These are phyloP conservation scores for Saccharomycopsis crataegensis DNA, from an alignment of 1,139 yeast species.

Conservation along the genomic window DNA sequence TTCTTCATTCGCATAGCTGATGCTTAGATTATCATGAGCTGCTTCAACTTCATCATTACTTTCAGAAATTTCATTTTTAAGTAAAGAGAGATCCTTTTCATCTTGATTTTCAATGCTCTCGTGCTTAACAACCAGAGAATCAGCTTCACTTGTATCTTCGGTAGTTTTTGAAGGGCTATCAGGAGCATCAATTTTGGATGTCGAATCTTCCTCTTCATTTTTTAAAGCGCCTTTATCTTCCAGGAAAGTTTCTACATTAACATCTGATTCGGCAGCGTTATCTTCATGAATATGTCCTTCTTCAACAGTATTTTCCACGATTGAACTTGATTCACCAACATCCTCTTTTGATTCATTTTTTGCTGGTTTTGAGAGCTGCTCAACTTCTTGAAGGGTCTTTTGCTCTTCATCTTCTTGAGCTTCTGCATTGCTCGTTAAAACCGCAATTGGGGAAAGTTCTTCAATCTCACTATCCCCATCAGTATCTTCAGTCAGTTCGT, in stretches of 20 bases:
- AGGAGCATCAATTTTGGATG: not conserved
- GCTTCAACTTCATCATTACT: not conserved
- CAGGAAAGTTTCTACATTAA: not conserved
- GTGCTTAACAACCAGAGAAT: not conserved
- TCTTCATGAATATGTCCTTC: not conserved
- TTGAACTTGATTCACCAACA: not conserved
- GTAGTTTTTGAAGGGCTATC: not conserved
- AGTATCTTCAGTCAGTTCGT: not conserved
- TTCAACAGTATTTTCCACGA: not conserved
- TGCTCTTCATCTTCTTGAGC: not conserved
- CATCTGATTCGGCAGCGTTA: not conserved
- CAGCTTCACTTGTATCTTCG: not conserved
- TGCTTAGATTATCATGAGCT: not conserved
- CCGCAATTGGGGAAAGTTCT: too few species aligned
- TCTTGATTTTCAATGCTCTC: not conserved
- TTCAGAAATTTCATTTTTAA: not conserved
- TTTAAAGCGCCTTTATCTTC: not conserved
- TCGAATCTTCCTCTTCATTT: not conserved
- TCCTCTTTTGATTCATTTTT: not conserved
- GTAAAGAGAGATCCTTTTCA: not conserved
- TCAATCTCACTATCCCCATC: not conserved
- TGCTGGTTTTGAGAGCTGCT: not conserved
- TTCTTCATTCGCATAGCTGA: too few species aligned
- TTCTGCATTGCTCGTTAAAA: too few species aligned
- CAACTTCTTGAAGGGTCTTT: not conserved